phyloP scores from a whole-genome alignment of 306 rosid genomes.

The Prosopis cineraria region DNA sequence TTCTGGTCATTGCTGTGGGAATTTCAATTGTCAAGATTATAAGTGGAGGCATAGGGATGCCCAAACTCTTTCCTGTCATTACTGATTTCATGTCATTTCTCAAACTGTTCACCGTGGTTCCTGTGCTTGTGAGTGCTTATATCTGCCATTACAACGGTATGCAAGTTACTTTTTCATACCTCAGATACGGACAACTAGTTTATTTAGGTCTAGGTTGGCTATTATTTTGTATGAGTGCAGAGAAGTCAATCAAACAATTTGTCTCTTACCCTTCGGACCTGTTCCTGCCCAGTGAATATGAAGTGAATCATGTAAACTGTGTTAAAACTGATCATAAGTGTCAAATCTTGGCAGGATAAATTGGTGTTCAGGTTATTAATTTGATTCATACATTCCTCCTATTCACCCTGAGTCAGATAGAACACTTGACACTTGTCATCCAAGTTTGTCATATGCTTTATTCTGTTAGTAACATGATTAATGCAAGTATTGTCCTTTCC shows the following conservation, averaged over 20 bases:
- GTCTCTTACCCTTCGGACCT: not conserved
- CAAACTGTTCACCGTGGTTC: conserved; percentile 73
- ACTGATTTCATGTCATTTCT: conserved; percentile 58
- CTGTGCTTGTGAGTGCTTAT: conserved; percentile 80
- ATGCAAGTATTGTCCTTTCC: not conserved
- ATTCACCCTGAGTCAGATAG: not conserved
- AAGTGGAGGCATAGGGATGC: conserved; percentile 74
- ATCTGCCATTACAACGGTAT: conserved; percentile 91
- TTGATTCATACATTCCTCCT: conserved; percentile 1
- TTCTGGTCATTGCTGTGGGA: conserved; percentile 85
- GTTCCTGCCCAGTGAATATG: not conserved
- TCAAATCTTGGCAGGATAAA: not conserved
- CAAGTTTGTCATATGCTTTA: not conserved
- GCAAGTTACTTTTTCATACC: conserved; percentile 24
- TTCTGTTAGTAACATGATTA: conserved; percentile 5
- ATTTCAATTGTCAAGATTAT: conserved; percentile 71
- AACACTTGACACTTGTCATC: not conserved
- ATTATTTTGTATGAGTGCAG: not conserved
- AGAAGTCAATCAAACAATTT: not conserved
- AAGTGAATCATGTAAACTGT: not conserved
- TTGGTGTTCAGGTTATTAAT: not conserved
- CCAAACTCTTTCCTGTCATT: conserved; percentile 70
- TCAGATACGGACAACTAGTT: conserved; percentile 3
- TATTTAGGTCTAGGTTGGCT: not conserved
- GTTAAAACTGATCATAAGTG: not conserved